Evolutionary conservation across 768 basidiomycete genomes (phyloP).

Genomic region (Holtermanniella nyarrowii): DNA sequence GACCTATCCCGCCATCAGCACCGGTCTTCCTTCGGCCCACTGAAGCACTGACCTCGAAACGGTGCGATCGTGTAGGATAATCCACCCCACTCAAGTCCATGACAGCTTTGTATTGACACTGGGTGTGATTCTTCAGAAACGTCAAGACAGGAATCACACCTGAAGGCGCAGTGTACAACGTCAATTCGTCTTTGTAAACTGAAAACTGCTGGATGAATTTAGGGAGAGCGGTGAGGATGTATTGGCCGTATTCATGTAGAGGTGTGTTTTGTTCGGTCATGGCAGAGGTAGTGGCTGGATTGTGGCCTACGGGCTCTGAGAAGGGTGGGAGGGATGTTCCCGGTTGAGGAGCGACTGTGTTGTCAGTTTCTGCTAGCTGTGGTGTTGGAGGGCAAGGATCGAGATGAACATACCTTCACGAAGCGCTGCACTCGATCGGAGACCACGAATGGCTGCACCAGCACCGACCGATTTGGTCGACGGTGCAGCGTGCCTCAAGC

Average conservation of each 20-base stretch:
- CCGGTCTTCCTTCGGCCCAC: neutral
- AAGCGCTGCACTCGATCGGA: constrained; percentile 8
- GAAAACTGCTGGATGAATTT: constrained; percentile 98
- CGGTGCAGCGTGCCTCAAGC: neutral
- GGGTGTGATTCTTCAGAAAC: constrained; percentile 89
- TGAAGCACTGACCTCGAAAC: constrained; percentile 58
- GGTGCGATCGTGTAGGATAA: constrained; percentile 80
- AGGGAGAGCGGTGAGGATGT: constrained; percentile 82
- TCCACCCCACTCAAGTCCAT: constrained; percentile 96
- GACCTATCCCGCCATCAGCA: constrained; percentile 42
- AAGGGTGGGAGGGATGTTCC: constrained; percentile 53
- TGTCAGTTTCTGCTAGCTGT: constrained; percentile 3
- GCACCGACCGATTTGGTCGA: neutral
- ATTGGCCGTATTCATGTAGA: constrained; percentile 85
- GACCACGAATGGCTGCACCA: constrained; percentile 7
- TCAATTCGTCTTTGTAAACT: constrained; percentile 88
- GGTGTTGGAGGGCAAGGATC: neutral
- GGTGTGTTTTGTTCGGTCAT: constrained; percentile 54
- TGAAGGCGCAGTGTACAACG: constrained; percentile 72
- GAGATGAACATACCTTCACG: constrained; percentile 4
- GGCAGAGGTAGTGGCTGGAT: constrained; percentile 61
- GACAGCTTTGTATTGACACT: constrained; percentile 82
- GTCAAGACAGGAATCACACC: constrained; percentile 74
- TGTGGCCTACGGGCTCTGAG: constrained; percentile 76
- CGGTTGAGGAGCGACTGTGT: constrained; percentile 11